phyloP scores from a whole-genome alignment of 2,329 filamentous ascomycete species.

The Zasmidium citrigriseum region DNA sequence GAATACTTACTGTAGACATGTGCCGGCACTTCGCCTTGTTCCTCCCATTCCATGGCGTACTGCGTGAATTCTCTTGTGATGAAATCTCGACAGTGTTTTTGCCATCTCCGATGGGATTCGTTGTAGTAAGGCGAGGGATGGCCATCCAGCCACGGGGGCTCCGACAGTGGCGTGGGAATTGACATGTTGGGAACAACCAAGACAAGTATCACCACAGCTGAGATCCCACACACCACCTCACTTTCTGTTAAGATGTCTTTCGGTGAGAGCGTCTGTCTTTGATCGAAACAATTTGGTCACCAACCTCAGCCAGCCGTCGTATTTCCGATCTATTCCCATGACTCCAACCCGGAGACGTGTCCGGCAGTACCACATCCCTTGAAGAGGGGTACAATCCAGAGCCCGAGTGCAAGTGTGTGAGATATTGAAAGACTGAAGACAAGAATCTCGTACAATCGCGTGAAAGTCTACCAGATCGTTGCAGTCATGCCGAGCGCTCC shows the following conservation, averaged over 20 bases:
- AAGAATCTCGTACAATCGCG: background rate
- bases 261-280: no score
- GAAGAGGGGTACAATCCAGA: no score
- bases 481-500: slow-evolving; percentile 2
- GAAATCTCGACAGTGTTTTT: slow-evolving; percentile 70
- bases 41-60: slow-evolving; percentile 75
- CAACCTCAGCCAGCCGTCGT: background rate
- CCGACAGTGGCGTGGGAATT: slow-evolving; percentile 48
- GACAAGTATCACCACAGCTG: no score
- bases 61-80: slow-evolving; percentile 69
- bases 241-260: no score
- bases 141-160: slow-evolving; percentile 77
- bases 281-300: background rate
- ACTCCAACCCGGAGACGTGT: background rate
- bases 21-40: slow-evolving; percentile 53
- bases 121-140: slow-evolving; percentile 81
- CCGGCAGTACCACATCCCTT: no score
- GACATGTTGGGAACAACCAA: background rate
- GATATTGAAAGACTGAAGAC: no score
- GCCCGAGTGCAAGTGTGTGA: no score
- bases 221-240: no score
- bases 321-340: background rate
- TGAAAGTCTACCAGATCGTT: background rate
- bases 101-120: slow-evolving; percentile 69
- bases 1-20: slow-evolving; percentile 1